Conservation (phyloP, 2,329 filamentous ascomycete species). For the Ophiostoma novo-ulmi region DNA sequence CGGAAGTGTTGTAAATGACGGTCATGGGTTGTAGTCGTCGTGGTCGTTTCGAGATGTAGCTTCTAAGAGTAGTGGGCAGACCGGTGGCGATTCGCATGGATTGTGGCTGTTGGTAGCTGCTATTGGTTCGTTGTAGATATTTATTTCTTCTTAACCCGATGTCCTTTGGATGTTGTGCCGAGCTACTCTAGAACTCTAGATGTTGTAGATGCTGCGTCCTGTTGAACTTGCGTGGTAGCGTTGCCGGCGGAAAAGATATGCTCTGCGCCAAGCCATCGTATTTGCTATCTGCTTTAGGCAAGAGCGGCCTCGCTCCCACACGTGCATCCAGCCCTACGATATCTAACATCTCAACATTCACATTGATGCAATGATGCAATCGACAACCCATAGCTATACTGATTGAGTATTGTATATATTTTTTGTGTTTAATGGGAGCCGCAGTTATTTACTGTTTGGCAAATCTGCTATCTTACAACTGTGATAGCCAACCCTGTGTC, state of each 20-base stretch:
- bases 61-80: background rate
- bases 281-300: constrained; percentile 11
- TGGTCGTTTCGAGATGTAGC: background rate
- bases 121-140: background rate
- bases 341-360: background rate
- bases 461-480: background rate
- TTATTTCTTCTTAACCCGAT: no score
- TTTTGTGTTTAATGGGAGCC: background rate
- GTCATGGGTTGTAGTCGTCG: background rate
- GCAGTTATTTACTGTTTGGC: background rate
- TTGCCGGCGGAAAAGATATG: background rate
- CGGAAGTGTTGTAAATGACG: background rate
- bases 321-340: background rate
- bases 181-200: background rate
- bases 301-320: background rate
- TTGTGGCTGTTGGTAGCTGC: background rate
- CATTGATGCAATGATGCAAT: background rate
- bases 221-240: background rate
- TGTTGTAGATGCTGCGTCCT: background rate
- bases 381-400: background rate
- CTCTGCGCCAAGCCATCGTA: background rate
- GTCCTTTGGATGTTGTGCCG: no score
- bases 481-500: background rate
- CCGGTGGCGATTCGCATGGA: background rate
- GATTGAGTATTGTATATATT: background rate